phyloP scores from a whole-genome alignment of 371 early-diverging fungal species.

The Chytridium lagenaria region DNA sequence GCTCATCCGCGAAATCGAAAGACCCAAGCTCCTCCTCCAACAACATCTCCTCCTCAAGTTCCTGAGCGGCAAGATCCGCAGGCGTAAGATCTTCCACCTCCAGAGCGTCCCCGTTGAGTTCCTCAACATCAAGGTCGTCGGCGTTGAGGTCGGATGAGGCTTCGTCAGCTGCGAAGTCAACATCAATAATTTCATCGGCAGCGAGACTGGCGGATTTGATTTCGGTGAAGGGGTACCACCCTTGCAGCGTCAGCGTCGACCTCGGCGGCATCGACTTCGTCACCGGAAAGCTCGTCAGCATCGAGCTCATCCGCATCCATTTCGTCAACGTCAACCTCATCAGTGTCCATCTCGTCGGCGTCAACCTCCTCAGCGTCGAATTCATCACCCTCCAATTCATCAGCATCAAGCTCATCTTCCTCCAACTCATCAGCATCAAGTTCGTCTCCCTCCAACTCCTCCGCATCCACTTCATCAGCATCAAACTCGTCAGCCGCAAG shows the following conservation, averaged over 20 bases:
- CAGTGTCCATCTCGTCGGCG: not conserved
- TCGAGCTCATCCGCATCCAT: not conserved
- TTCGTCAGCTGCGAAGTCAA: not conserved
- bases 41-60: too few species aligned
- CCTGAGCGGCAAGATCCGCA: not conserved
- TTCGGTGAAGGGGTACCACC: not conserved
- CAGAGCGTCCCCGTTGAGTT: not conserved
- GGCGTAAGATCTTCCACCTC: not conserved
- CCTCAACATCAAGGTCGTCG: not conserved
- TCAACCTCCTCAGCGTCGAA: not conserved
- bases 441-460: not conserved
- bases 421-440: not conserved
- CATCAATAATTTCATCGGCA: not conserved
- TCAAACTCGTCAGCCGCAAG: not conserved
- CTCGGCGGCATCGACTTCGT: not conserved
- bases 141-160: not conserved
- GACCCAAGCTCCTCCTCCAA: not conserved
- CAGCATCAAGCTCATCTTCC: not conserved
- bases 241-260: not conserved
- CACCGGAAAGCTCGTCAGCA: not conserved
- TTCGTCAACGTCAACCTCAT: not conserved
- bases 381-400: not conserved
- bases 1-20: not conserved
- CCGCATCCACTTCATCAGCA: not conserved
- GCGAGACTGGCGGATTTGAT: not conserved